Percentiles rank a stretch among this genome's conserved stretches.
Conservation (phyloP, 352 stramenopile genomes). For the Globisporangium nagaii region DNA sequence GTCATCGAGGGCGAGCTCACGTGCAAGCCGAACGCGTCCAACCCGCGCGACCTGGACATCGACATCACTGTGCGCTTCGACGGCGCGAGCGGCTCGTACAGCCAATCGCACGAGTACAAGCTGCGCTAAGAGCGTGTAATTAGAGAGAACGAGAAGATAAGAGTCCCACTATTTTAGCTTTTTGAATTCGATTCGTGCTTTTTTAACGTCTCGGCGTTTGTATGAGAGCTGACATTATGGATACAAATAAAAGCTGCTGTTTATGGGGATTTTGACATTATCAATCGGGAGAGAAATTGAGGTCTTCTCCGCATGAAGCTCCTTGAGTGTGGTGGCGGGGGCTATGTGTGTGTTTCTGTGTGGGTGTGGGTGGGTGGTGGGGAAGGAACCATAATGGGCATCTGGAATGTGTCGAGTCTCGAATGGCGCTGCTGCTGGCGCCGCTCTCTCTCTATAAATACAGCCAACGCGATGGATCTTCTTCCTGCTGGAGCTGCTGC, state of each 20-base stretch:
- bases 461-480: slow-evolving; percentile 26
- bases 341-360: no score
- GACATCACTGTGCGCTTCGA: slow-evolving; percentile 80
- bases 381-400: neutral
- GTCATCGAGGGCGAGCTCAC: slow-evolving; percentile 86
- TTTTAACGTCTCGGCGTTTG: no score
- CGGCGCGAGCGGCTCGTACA: slow-evolving; percentile 59
- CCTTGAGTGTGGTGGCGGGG: no score
- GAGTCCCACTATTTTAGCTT: no score
- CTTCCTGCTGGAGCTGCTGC: slow-evolving; percentile 1
- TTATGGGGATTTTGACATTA: no score
- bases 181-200: no score
- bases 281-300: no score
- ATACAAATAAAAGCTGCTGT: no score
- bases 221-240: no score
- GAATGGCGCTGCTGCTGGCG: neutral
- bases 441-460: slow-evolving; percentile 61
- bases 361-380: no score
- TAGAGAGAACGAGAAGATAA: neutral
- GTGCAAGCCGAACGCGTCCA: slow-evolving; percentile 87
- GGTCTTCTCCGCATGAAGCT: no score
- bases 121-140: slow-evolving; percentile 45
- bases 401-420: neutral
- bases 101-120: slow-evolving; percentile 69
- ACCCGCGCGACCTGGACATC: slow-evolving; percentile 94